Conservation (phyloP, 2,329 filamentous ascomycete genomes). For the Trichophyton simii region DNA sequence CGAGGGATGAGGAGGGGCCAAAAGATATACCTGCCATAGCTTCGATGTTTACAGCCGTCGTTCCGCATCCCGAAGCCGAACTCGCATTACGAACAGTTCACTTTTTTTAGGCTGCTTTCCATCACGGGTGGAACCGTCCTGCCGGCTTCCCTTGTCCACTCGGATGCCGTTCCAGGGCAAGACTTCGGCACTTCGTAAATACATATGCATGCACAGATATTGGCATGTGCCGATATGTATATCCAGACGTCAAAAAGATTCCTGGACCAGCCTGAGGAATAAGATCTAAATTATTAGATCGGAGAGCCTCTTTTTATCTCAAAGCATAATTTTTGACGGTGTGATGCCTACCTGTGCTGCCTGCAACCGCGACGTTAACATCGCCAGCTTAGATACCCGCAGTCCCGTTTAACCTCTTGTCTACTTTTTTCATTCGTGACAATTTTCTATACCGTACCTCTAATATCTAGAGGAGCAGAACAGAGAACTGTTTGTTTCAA, state of each 20-base stretch:
- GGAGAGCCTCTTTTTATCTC: no score
- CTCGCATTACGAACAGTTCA: background rate
- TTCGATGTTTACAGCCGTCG: background rate
- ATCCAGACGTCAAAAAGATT: background rate
- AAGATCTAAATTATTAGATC: no score
- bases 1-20: background rate
- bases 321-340: no score
- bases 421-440: no score
- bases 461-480: no score
- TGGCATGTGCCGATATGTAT: background rate
- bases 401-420: no score
- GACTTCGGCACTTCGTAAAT: background rate
- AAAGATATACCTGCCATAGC: background rate
- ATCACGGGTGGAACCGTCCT: background rate
- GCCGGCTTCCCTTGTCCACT: background rate
- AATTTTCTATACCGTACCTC: no score
- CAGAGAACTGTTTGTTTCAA: no score
- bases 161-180: background rate
- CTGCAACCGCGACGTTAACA: no score
- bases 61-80: background rate
- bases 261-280: no score
- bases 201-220: background rate
- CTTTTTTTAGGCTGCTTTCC: background rate
- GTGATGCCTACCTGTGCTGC: no score
- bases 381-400: no score